phyloP scores from a whole-genome alignment of 768 basidiomycete species.

The Coprinopsis cinerea region DNA sequence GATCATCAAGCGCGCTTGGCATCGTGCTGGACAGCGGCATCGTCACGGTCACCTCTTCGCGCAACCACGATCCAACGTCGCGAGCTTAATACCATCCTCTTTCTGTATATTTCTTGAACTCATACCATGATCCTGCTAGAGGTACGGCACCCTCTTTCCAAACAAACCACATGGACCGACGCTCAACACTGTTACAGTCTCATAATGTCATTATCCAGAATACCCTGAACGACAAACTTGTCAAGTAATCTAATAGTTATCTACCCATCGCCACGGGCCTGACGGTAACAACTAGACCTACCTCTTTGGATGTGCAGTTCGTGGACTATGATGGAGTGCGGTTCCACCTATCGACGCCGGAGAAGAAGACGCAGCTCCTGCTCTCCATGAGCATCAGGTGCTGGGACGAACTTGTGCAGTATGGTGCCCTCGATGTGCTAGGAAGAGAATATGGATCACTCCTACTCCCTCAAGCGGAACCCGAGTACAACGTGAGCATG shows the following conservation, averaged over 20 bases:
- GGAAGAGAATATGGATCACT: constrained; percentile 77
- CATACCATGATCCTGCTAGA: constrained; percentile 79
- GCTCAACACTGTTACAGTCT: no score
- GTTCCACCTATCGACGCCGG: constrained; percentile 87
- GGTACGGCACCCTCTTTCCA: constrained; percentile 32
- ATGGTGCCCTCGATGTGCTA: constrained; percentile 79
- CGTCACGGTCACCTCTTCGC: neutral
- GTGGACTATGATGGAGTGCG: constrained; percentile 97
- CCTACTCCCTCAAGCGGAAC: constrained; percentile 63
- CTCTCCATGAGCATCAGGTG: constrained; percentile 97
- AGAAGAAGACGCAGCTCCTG: constrained; percentile 73
- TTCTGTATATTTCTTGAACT: no score
- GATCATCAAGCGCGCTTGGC: neutral
- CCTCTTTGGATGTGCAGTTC: constrained; percentile 89
- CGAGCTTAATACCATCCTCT: neutral
- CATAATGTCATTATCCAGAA: constrained; percentile 92
- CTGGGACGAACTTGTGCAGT: constrained; percentile 88
- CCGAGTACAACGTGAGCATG: constrained; percentile 86
- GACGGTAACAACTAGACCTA: constrained; percentile 65
- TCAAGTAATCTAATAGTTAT: constrained; percentile 67
- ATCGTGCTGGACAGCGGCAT: neutral
- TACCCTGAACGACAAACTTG: constrained; percentile 79
- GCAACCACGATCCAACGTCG: neutral
- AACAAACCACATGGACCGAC: no score
- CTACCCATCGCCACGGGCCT: no score